These are phyloP conservation scores for Fusarium sacchari DNA, from an alignment of 2,329 filamentous ascomycete genomes.

Conservation along the genomic window DNA sequence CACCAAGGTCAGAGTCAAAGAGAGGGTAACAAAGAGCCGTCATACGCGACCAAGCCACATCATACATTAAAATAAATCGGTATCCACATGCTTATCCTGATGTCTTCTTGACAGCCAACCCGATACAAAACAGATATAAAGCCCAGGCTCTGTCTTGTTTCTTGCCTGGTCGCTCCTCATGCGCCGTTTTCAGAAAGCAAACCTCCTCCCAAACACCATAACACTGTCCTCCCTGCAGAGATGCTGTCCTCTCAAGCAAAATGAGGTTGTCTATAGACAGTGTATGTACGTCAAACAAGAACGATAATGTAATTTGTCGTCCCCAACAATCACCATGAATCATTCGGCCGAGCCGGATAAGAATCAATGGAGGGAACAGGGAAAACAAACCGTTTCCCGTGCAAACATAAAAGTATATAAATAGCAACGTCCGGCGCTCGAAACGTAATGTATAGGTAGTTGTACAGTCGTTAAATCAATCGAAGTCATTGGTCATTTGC, in stretches of 20 bases:
- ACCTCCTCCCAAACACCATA: constrained; percentile 24
- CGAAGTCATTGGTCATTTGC: constrained; percentile 43
- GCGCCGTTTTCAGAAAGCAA: constrained; percentile 28
- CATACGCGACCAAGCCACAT: constrained; percentile 34
- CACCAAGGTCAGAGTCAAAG: neutral
- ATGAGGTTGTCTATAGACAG: constrained; percentile 11
- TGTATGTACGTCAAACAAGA: constrained; percentile 33
- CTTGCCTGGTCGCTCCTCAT: constrained; percentile 4
- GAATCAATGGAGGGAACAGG: constrained; percentile 17
- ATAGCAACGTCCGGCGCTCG: constrained; percentile 47
- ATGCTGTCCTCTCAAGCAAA: constrained; percentile 19
- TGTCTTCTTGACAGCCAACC: constrained; percentile 2
- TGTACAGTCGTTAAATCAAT: constrained; percentile 44
- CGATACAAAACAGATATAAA: constrained; percentile 13
- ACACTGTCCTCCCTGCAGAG: constrained; percentile 8
- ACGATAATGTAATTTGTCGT: constrained; percentile 14
- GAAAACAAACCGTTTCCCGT: constrained; percentile 25
- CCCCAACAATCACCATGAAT: constrained; percentile 36
- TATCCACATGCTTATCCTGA: constrained; percentile 37
- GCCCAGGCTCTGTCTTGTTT: constrained; percentile 1
- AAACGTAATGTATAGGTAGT: constrained; percentile 40
- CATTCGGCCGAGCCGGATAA: constrained; percentile 34
- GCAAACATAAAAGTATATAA: constrained; percentile 43
- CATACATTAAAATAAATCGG: constrained; percentile 42
- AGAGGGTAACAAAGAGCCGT: constrained; percentile 15